Percentiles rank a stretch among this genome's conserved stretches.
Conservation (phyloP, 73 alveolate species). For the Paramecium tetraurelia region DNA sequence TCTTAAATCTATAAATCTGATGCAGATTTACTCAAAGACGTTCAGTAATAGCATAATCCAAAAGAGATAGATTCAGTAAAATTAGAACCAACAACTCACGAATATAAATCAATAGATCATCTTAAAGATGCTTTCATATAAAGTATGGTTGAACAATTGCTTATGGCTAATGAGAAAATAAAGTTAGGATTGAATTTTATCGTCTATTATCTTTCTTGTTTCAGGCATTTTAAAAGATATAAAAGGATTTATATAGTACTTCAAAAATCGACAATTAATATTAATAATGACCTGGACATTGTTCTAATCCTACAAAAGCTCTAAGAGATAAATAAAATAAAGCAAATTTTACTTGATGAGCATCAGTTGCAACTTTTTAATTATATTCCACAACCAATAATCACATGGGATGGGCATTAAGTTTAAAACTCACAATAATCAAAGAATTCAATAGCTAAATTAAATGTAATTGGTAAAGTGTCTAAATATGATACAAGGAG, state of each 20-base stretch:
- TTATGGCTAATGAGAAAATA: background rate
- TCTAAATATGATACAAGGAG: background rate
- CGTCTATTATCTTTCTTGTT: background rate
- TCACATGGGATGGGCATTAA: background rate
- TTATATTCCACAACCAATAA: background rate
- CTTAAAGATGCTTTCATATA: background rate
- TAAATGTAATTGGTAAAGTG: background rate
- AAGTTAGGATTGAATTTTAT: background rate
- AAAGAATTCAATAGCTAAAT: background rate
- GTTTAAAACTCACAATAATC: background rate
- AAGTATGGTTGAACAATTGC: background rate
- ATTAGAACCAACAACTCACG: background rate
- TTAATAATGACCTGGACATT: background rate
- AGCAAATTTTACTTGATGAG: background rate
- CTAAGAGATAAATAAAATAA: background rate
- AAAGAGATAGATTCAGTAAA: slow-evolving; percentile 1
- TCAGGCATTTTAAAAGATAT: background rate
- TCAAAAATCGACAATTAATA: background rate
- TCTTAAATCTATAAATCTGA: background rate
- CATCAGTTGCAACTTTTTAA: background rate
- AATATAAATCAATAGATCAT: background rate
- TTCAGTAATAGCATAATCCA: background rate
- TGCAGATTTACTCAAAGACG: background rate
- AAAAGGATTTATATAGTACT: background rate
- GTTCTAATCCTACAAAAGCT: background rate